Evolutionary conservation across 2,329 filamentous ascomycete species (phyloP).

Genomic region (Coniochaeta sp.): DNA sequence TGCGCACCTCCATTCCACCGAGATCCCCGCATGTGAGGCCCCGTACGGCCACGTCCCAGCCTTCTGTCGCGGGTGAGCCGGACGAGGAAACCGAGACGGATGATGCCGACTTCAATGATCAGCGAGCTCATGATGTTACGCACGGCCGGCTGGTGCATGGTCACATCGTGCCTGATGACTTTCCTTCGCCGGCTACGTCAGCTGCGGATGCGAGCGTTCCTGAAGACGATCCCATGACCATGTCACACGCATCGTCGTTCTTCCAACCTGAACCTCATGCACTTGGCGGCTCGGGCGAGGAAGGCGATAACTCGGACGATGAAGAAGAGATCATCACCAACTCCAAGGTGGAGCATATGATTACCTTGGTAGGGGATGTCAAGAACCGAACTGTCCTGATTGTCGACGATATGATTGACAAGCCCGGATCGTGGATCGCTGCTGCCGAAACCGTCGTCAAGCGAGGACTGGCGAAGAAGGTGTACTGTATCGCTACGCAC

Average conservation of each 20-base stretch:
- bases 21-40: slow-evolving; percentile 21
- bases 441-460: slow-evolving; percentile 96
- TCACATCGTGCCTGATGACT: slow-evolving; percentile 91
- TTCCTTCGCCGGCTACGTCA: slow-evolving; percentile 69
- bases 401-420: slow-evolving; percentile 99
- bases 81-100: slow-evolving; percentile 32
- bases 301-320: slow-evolving; percentile 76
- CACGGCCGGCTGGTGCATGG: slow-evolving; percentile 87
- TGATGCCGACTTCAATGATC: slow-evolving; percentile 59
- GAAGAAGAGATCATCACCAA: slow-evolving; percentile 86
- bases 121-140: slow-evolving; percentile 81
- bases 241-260: slow-evolving; percentile 72
- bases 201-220: slow-evolving; percentile 54
- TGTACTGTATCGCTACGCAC: slow-evolving; percentile 97
- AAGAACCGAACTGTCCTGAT: slow-evolving; percentile 84
- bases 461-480: slow-evolving; percentile 81
- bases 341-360: slow-evolving; percentile 81
- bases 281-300: slow-evolving; percentile 79
- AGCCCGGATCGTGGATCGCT: slow-evolving; percentile 92
- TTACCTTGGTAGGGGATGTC: slow-evolving; percentile 95
- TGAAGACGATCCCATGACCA: slow-evolving; percentile 75
- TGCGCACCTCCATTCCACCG: slow-evolving; percentile 18
- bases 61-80: slow-evolving; percentile 26
- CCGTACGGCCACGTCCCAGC: slow-evolving; percentile 23
- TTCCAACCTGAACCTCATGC: slow-evolving; percentile 65